Base-by-base conservation (phyloP, 2,329 filamentous ascomycete genomes). In the Trichoderma sp. region DNA sequence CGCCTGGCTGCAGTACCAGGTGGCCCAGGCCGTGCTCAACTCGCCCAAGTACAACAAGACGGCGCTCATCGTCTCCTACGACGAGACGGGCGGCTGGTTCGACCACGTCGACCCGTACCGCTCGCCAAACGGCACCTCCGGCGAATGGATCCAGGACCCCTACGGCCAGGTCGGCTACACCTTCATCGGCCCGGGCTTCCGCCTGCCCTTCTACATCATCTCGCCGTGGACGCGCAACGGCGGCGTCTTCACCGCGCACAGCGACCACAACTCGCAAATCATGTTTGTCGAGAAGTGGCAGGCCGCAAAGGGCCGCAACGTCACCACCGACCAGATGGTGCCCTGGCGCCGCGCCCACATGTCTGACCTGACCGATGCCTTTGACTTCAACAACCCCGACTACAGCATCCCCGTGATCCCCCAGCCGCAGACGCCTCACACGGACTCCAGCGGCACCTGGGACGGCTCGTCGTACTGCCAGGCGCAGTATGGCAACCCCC, bases 241-340 rank as follows among this genome's bases (percentile, higher is more conserved):
- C 10, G 81, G 84, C 27, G 84, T 87, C 2, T 86, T 85, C 71
- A 85, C 84, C 0, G 85, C 87, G 73, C 83, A 84, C 55, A 80
- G 82, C 5, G 86, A 87, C 72, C 86, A 87, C 75, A 86, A 81
- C 71, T 87, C 85, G 0, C 85, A 87, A 69, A 84, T 87, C 33
- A 76, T 85, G 53, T 87, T 87, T 72, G 73, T 87, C 0, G 85
- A 87, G 74, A 76, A 83, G 72, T 86, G 84, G 83, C 74, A 75
- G 47, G 72, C 72, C 0, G 77, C 77, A 49, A 79, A 78, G 69
- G 78, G 78, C 5, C 74, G 84, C 55, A 75, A 86, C 62, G 84
- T 78, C 11, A 74, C 61, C 4, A 76, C 75, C 1, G 55, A 74
- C 4, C 70, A 79, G 62, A 78, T 79, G 73, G 71, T 74, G 0